A percentile compares a stretch with the other conserved stretches of the same genome.
phyloP scores from a whole-genome alignment of 1,284 basidiomycete genomes.

The Malassezia pachydermatis region DNA sequence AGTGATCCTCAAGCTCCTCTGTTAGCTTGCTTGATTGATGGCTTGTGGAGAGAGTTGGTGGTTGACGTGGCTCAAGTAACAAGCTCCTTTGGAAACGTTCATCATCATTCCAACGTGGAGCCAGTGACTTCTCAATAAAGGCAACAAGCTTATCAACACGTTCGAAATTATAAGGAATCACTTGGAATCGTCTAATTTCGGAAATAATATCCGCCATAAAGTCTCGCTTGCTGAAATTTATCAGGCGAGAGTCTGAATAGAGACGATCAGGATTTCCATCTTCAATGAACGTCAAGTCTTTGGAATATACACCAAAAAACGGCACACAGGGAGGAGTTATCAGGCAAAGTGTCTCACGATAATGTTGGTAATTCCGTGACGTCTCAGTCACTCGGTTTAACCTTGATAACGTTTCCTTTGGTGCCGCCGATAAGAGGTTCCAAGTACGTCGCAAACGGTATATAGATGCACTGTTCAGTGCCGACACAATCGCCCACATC shows the following conservation, averaged over 20 bases:
- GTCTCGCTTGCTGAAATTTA: conserved; percentile 92
- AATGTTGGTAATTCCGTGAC: conserved; percentile 84
- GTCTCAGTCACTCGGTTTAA: conserved; percentile 78
- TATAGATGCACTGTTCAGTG: conserved; percentile 86
- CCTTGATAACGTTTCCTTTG: conserved; percentile 50
- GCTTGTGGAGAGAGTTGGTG: conserved; percentile 39
- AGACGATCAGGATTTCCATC: conserved; percentile 89
- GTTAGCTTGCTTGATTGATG: neutral
- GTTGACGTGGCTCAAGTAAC: conserved; percentile 77
- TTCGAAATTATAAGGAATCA: conserved; percentile 66
- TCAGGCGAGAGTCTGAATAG: conserved; percentile 55
- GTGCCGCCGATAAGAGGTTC: conserved; percentile 67
- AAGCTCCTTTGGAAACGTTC: conserved; percentile 66
- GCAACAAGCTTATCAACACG: conserved; percentile 60
- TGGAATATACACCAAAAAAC: conserved; percentile 94
- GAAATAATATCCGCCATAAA: conserved; percentile 87
- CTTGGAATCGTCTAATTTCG: conserved; percentile 92
- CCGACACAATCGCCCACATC: conserved; percentile 89
- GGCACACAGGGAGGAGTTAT: conserved; percentile 92
- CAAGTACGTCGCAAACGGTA: conserved; percentile 85
- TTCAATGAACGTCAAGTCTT: conserved; percentile 90
- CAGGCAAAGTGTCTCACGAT: conserved; percentile 71
- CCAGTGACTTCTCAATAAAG: conserved; percentile 69
- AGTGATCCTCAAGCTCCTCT: conserved; percentile 60
- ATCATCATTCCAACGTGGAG: conserved; percentile 32